Base-by-base conservation (phyloP, 2,329 filamentous ascomycete genomes). In the Claviceps paspali region DNA sequence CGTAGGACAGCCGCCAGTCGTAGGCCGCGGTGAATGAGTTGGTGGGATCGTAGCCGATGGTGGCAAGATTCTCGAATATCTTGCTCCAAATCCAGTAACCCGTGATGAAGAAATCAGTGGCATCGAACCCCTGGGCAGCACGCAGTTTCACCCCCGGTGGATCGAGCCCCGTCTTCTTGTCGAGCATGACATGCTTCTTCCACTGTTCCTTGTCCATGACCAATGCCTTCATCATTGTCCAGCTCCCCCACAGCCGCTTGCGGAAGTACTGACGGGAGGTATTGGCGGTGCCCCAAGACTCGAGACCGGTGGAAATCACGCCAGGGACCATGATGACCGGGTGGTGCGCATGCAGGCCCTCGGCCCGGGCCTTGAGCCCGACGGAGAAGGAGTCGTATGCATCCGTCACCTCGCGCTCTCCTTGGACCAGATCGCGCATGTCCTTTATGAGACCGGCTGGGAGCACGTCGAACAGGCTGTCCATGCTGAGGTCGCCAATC, bases 1-100 rank as follows among this genome's bases (percentile, higher is more conserved):
- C 65, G 53, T 94, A 98, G 1, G 84, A 83, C 39, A 98, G 64
- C 18, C 91, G 76, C 91, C 91, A 98, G 60, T 98, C 91, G 54
- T 98, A 72, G 8, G 76, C 72, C 1, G 77, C 77, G 0, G 76
- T 80, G 49, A 71, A 80, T 3, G 74, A 76, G 49, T 76, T 81
- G 23, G 73, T 78, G 18, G 91, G 88, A 52, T 98, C 91, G 55
- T 98, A 98, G 11, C 91, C 91, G 41, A 98, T 82, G 0, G 86
- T 91, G 0, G 91, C 91, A 36, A 98, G 66, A 52, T 98, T 98
- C 61, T 98, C 91, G 35, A 98, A 68, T 42, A 98, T 95, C 61
- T 96, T 96, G 62, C 84, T 95, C 87, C 87, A 95, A 42, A 98
- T 96, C 91, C 91, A 98, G 61, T 98, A 98, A 8, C 76, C 77